Conservation (phyloP, 164 flowering plant genomes). For the Chloranthus sessilifolius region DNA sequence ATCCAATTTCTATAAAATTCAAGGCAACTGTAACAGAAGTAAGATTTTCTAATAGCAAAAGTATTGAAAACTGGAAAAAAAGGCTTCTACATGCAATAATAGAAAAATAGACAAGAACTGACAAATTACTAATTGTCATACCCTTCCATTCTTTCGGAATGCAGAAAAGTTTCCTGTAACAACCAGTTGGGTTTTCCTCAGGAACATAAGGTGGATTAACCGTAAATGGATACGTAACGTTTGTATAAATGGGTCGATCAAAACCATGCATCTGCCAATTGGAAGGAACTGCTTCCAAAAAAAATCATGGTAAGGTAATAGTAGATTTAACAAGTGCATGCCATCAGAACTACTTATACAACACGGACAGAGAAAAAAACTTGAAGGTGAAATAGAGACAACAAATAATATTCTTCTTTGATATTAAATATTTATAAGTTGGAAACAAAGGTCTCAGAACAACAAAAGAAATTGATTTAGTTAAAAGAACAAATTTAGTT, state of each 20-base stretch:
- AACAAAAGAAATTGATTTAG: not conserved
- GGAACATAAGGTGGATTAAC: conserved; percentile 82
- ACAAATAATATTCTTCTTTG: too few relatives aligned
- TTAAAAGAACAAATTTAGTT: not conserved
- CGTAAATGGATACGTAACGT: conserved; percentile 70
- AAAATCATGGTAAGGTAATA: not conserved
- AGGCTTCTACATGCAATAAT: too few relatives aligned
- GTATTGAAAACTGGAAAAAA: too few relatives aligned
- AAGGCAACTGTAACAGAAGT: too few relatives aligned
- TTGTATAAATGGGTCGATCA: conserved; percentile 91
- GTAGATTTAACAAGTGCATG: not conserved
- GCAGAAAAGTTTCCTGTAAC: conserved; percentile 75
- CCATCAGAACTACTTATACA: not conserved
- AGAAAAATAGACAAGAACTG: too few relatives aligned
- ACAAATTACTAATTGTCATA: conserved; percentile 25
- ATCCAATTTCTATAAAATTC: too few relatives aligned
- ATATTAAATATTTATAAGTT: too few relatives aligned
- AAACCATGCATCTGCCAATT: conserved; percentile 99
- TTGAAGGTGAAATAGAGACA: not conserved
- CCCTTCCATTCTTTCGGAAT: conserved; percentile 90
- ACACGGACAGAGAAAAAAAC: not conserved
- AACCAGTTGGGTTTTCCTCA: conserved; percentile 87
- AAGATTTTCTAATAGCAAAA: too few relatives aligned
- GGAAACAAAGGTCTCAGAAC: not conserved
- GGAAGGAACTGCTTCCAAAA: conserved; percentile 78